phyloP scores from a whole-genome alignment of 2,329 filamentous ascomycete species.

The Ascochyta lentis region DNA sequence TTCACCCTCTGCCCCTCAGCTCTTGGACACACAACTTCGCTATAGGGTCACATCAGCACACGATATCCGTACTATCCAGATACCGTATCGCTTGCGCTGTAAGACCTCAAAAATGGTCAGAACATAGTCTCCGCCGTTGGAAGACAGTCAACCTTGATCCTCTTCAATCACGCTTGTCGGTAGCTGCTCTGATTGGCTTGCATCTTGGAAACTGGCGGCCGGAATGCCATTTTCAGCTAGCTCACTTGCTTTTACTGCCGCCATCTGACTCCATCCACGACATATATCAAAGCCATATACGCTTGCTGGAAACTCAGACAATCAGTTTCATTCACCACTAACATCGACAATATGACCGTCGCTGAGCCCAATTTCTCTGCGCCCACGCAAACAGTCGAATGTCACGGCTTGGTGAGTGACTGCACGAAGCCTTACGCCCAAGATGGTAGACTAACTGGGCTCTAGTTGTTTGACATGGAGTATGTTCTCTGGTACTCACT shows the following conservation, averaged over 20 bases:
- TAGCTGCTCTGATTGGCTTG: conserved; percentile 6
- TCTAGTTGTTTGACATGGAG: conserved; percentile 48
- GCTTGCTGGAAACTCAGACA: neutral
- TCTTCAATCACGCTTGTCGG: conserved; percentile 5
- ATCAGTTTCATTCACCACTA: neutral
- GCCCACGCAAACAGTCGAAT: conserved; percentile 49
- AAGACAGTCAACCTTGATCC: neutral
- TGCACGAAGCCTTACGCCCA: neutral
- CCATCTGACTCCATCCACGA: conserved; percentile 3
- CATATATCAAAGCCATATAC: conserved; percentile 2
- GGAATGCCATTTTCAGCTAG: conserved; percentile 11
- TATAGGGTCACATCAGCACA: neutral
- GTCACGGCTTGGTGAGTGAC: conserved; percentile 52
- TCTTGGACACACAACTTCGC: neutral
- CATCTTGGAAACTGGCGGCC: neutral
- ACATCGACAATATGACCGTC: conserved; percentile 36
- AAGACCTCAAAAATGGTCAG: neutral
- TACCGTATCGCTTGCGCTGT: neutral
- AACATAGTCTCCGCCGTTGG: neutral
- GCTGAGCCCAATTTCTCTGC: conserved; percentile 50
- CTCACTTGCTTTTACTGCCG: neutral
- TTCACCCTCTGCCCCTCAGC: neutral
- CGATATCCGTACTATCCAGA: neutral
- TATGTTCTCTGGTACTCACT: conserved; percentile 7
- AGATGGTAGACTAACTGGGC: neutral